Evolutionary conservation across 345 rosid species (phyloP), one percentile per base, ranked within the genome.

Genomic region (Viola odorata): DNA sequence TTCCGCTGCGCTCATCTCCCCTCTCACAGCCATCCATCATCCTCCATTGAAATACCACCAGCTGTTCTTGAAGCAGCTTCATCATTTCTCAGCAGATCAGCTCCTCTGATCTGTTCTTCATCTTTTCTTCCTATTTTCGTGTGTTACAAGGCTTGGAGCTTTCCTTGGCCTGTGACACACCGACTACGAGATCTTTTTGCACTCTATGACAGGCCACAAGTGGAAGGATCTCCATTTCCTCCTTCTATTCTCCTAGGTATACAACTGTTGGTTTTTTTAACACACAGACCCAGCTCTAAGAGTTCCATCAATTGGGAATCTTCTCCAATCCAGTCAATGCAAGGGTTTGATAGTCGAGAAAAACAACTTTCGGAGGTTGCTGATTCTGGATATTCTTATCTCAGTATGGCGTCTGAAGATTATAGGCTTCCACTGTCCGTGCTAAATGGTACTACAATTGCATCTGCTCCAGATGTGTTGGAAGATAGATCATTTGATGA

Each of bases 181-280:
- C 74, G 84, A 39, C 62, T 86, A 59, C 76, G 85, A 41, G 94
- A 86, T 72, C 89, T 86, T 61, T 84, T 84, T 65, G 89, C 89
- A 39, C 84, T 86, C 14, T 86, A 86, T 77, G 94, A 86, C 67
- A 79, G 89, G 79, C 89, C 94, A 55, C 94, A 86, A 69, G 85
- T 82, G 50, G 94, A 86, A 78, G 94, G 94, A 59, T 82, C 81
- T 7, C 83, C 94, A 6, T 84, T 86, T 73, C 89, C 94, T 71
- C 78, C 87, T 53, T 82, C 89, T 17, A 86, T 86, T 69, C 81
- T 80, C 57, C 62, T 80, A 66, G 79, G 94, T 64, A 80, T 86
- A 61, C 66, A 81, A 70, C 75, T 86, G 53, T 71, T 86, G 80
- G 87, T 82, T 50, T 82, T 81, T 73, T 75, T 86, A 69, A 84